phyloP scores from a whole-genome alignment of 441 rosid genomes.

The Kokia cookei region DNA sequence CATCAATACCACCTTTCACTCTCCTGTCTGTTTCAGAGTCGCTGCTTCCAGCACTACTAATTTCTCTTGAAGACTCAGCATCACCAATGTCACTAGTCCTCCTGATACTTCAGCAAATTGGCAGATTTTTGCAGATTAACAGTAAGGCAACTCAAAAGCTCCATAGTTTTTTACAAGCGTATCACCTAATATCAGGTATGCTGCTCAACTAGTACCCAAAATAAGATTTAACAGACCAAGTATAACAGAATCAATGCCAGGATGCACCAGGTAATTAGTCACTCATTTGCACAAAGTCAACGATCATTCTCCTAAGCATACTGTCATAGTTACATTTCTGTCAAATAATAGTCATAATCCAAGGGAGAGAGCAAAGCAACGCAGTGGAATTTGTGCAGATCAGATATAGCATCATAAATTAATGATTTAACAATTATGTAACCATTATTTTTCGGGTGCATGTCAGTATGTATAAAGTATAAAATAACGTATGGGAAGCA shows the following conservation, averaged over 20 bases:
- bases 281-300: background rate
- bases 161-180: background rate
- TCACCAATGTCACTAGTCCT: slow-evolving; percentile 22
- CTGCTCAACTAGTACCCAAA: background rate
- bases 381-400: background rate
- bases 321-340: background rate
- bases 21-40: slow-evolving; percentile 7
- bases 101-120: slow-evolving; percentile 8
- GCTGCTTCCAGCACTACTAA: slow-evolving; percentile 14
- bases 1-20: slow-evolving; percentile 2
- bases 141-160: background rate
- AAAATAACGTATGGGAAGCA: background rate
- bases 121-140: background rate
- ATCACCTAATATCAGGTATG: background rate
- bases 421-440: background rate
- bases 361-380: background rate
- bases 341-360: background rate
- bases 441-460: background rate
- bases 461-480: background rate
- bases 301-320: background rate
- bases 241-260: background rate
- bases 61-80: slow-evolving; percentile 24
- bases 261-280: background rate
- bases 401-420: background rate
- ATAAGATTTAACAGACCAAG: background rate